Evolutionary conservation across 2,329 filamentous ascomycete species (phyloP).

Genomic region (Emericellopsis atlantica): DNA sequence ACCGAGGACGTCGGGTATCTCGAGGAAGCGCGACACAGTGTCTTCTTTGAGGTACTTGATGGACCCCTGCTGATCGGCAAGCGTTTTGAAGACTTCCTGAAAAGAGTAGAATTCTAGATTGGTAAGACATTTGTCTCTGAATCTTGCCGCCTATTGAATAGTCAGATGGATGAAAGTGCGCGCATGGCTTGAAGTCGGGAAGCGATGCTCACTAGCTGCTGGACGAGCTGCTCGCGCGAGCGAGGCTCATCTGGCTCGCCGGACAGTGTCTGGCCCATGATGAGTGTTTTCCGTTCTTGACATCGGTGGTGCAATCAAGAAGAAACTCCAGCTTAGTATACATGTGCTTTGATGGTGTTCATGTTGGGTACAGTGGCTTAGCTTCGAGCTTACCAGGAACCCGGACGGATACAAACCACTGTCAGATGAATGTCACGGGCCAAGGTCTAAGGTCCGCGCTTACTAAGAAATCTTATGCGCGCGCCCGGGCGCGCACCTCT

Average conservation of each 20-base stretch:
- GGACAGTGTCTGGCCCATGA: slow-evolving; percentile 41
- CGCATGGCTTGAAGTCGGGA: not conserved
- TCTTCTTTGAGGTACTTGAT: slow-evolving; percentile 56
- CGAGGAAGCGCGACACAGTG: slow-evolving; percentile 58
- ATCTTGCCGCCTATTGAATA: slow-evolving; percentile 39
- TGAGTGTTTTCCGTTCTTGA: slow-evolving; percentile 6
- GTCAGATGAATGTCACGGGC: no score
- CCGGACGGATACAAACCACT: no score
- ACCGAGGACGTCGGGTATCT: slow-evolving; percentile 57
- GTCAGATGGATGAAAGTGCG: slow-evolving; percentile 1
- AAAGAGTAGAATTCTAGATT: slow-evolving; percentile 62
- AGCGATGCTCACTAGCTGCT: slow-evolving; percentile 29
- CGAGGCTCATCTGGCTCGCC: slow-evolving; percentile 27
- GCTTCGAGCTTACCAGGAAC: no score
- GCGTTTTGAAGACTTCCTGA: slow-evolving; percentile 58
- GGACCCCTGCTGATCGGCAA: slow-evolving; percentile 51
- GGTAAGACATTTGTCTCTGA: slow-evolving; percentile 59
- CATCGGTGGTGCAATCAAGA: no score
- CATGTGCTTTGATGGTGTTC: no score
- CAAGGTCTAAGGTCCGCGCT: no score
- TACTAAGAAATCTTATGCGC: no score
- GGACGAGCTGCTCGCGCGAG: slow-evolving; percentile 37
- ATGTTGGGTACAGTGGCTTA: no score
- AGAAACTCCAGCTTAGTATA: no score
- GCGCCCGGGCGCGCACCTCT: no score